phyloP scores from a whole-genome alignment of 2,329 filamentous ascomycete genomes.

The Alternaria infectoria region DNA sequence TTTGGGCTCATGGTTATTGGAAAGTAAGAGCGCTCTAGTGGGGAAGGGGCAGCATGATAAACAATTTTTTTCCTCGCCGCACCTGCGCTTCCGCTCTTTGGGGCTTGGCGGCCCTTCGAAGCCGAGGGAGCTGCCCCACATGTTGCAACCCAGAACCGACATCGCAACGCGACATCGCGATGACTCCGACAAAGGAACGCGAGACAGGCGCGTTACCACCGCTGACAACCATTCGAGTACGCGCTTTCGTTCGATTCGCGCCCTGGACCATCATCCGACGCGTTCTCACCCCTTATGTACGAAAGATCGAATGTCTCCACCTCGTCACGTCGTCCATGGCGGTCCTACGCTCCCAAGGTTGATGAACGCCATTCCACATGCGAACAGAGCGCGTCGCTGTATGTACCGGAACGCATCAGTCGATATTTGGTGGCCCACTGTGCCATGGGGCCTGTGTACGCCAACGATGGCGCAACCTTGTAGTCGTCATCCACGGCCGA shows the following conservation, averaged over 20 bases:
- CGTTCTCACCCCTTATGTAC: background rate
- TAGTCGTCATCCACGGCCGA: background rate
- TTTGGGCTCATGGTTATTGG: conserved; percentile 35
- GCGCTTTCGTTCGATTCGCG: background rate
- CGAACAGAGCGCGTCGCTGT: background rate
- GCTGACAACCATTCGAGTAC: background rate
- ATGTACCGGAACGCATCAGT: background rate
- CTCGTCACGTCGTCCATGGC: background rate
- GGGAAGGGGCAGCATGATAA: conserved; percentile 26
- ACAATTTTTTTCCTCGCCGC: conserved; percentile 28
- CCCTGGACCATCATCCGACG: background rate
- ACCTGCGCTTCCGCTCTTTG: conserved; percentile 9
- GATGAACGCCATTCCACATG: background rate
- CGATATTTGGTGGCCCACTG: background rate
- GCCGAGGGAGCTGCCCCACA: conserved; percentile 9
- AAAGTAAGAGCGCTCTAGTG: conserved; percentile 30
- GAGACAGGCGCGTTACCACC: background rate
- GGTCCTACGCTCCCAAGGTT: background rate
- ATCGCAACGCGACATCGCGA: background rate
- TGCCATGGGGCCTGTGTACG: background rate
- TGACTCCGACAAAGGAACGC: background rate
- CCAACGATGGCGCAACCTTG: background rate
- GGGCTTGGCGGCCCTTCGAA: conserved; percentile 12
- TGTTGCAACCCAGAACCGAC: background rate
- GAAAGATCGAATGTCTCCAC: background rate